These are phyloP conservation scores for Leccinum ambiguum DNA, from an alignment of 1,284 basidiomycete species.

Conservation along the genomic window DNA sequence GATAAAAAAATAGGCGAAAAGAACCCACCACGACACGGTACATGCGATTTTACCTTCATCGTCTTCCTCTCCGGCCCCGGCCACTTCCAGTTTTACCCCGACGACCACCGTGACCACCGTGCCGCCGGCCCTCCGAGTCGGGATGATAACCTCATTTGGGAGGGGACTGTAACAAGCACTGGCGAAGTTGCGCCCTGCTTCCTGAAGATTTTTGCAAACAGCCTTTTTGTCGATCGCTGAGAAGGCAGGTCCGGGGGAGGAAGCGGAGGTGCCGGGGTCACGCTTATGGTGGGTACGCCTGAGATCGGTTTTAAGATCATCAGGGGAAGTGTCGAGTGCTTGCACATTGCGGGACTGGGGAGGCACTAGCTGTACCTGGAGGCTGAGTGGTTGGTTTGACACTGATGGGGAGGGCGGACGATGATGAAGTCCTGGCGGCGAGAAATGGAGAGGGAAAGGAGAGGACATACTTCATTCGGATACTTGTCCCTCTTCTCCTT, in stretches of 20 bases:
- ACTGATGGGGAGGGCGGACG: conserved; percentile 82
- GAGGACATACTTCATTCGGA: conserved; percentile 52
- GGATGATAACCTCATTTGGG: conserved; percentile 11
- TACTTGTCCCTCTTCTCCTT: conserved; percentile 53
- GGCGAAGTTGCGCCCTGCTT: conserved; percentile 42
- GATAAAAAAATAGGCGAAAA: background rate
- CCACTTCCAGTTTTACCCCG: conserved; percentile 74
- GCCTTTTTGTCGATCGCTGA: conserved; percentile 49
- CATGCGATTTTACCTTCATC: conserved; percentile 55
- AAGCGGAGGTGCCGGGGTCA: conserved; percentile 25
- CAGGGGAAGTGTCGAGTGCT: conserved; percentile 36
- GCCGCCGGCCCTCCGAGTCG: conserved; percentile 19
- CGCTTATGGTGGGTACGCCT: conserved; percentile 36
- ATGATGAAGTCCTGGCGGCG: conserved; percentile 74
- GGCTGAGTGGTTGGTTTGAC: conserved; percentile 85
- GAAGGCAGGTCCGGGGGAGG: conserved; percentile 26
- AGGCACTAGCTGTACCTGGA: conserved; percentile 92
- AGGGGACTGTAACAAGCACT: conserved; percentile 17
- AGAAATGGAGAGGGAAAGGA: conserved; percentile 13
- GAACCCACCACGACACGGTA: conserved; percentile 70
- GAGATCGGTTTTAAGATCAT: conserved; percentile 25
- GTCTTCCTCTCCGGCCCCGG: conserved; percentile 45
- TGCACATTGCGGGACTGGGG: conserved; percentile 49
- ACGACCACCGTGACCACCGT: conserved; percentile 30
- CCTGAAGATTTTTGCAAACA: conserved; percentile 77